Percentiles rank a stretch among this genome's conserved stretches.
Evolutionary conservation across 2,329 filamentous ascomycete genomes (phyloP).

Genomic region (Seiridium unicorne): DNA sequence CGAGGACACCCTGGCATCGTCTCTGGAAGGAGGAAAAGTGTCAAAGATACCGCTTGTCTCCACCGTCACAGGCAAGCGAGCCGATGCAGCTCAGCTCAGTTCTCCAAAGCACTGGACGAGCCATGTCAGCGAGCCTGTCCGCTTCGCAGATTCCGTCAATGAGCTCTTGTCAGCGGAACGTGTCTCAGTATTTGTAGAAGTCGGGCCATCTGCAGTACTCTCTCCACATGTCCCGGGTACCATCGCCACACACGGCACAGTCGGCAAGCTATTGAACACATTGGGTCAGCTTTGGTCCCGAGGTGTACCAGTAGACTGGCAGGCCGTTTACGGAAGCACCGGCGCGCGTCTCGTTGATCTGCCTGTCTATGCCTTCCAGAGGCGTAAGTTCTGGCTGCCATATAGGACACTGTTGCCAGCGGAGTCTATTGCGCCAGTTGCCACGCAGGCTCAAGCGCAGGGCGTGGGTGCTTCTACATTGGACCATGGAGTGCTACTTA

Average conservation of each 20-base stretch:
- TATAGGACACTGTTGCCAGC: slow-evolving; percentile 2
- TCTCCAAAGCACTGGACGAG: not conserved
- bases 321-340: not conserved
- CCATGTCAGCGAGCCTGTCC: slow-evolving; percentile 7
- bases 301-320: slow-evolving; percentile 2
- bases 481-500: slow-evolving; percentile 3
- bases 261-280: slow-evolving; percentile 2
- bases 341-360: slow-evolving; percentile 3
- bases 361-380: slow-evolving; percentile 4
- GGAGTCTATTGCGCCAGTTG: not conserved
- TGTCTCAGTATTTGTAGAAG: slow-evolving; percentile 6
- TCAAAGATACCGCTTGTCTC: not conserved
- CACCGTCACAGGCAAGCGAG: slow-evolving; percentile 3
- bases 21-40: not conserved
- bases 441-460: not conserved
- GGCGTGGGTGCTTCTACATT: not conserved
- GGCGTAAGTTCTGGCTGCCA: slow-evolving; percentile 2
- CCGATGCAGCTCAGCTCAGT: not conserved
- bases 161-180: slow-evolving; percentile 1
- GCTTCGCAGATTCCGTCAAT: slow-evolving; percentile 4
- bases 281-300: slow-evolving; percentile 2
- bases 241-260: slow-evolving; percentile 2
- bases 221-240: slow-evolving; percentile 5
- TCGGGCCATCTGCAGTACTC: slow-evolving; percentile 2
- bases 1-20: not conserved